These are phyloP conservation scores for Solanum raphanifolium DNA, from an alignment of 257 asterid species.

Conservation along the genomic window DNA sequence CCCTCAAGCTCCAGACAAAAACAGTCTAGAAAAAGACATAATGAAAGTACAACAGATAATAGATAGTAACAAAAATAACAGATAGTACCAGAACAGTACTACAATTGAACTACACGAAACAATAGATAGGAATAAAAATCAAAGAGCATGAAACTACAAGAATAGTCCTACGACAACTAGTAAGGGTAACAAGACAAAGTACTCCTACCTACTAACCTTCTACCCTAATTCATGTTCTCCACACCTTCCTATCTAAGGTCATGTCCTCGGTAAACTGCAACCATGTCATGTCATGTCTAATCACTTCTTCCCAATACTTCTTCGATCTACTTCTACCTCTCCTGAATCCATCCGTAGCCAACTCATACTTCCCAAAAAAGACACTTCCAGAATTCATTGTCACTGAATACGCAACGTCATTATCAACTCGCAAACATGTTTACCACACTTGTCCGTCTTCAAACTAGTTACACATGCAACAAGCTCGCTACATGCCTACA, in stretches of 20 bases:
- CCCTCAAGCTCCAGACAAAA: neutral
- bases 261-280: neutral
- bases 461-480: neutral
- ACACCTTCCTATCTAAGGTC: neutral
- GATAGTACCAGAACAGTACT: neutral
- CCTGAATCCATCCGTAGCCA: neutral
- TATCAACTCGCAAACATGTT: neutral
- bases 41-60: neutral
- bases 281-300: neutral
- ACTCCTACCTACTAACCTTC: neutral
- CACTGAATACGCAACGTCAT: neutral
- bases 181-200: neutral
- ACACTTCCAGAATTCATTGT: neutral
- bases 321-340: neutral
- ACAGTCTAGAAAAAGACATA: neutral
- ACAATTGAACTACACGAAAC: neutral
- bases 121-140: neutral
- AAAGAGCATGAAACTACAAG: neutral
- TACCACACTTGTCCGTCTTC: neutral
- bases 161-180: neutral
- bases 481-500: neutral
- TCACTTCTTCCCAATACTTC: neutral
- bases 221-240: neutral
- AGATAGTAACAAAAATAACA: neutral
- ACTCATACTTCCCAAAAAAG: neutral